phyloP scores from a whole-genome alignment of 441 rosid genomes.

The Omphalea diandra region DNA sequence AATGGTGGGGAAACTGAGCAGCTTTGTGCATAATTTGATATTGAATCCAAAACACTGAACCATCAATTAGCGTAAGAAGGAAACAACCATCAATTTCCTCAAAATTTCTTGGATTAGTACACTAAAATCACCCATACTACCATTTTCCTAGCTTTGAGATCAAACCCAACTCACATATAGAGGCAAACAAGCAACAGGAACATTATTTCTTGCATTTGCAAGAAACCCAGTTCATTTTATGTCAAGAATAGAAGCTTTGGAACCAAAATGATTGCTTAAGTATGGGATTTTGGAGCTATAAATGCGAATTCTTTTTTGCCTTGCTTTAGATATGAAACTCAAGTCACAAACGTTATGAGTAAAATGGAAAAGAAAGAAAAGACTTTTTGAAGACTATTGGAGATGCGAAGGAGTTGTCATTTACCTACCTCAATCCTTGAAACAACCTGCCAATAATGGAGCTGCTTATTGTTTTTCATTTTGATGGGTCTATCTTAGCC shows the following conservation, averaged over 20 bases:
- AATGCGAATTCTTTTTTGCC: constrained; percentile 9
- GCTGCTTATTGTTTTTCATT: constrained; percentile 28
- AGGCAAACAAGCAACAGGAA: constrained; percentile 33
- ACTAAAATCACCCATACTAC: not conserved
- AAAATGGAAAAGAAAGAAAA: constrained; percentile 1
- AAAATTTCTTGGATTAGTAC: constrained; percentile 15
- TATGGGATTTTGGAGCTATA: constrained; percentile 25
- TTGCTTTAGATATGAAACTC: constrained; percentile 21
- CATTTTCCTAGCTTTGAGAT: constrained; percentile 23
- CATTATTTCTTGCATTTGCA: constrained; percentile 33
- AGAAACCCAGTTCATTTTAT: constrained; percentile 30
- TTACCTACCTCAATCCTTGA: constrained; percentile 37
- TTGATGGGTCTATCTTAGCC: constrained; percentile 30
- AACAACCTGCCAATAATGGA: constrained; percentile 32
- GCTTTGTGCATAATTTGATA: constrained; percentile 32
- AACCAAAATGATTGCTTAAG: constrained; percentile 35
- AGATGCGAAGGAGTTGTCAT: constrained; percentile 31
- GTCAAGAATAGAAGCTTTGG: constrained; percentile 25
- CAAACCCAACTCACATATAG: constrained; percentile 34
- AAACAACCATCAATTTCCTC: constrained; percentile 27
- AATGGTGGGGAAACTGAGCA: constrained; percentile 28
- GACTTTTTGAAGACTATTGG: constrained; percentile 2
- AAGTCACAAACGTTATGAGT: constrained; percentile 22
- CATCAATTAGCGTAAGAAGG: constrained; percentile 33
- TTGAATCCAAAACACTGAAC: constrained; percentile 44